Evolutionary conservation across 2,329 filamentous ascomycete genomes (phyloP), one percentile per base, ranked within the genome.

Genomic region (Diaporthe helianthi): DNA sequence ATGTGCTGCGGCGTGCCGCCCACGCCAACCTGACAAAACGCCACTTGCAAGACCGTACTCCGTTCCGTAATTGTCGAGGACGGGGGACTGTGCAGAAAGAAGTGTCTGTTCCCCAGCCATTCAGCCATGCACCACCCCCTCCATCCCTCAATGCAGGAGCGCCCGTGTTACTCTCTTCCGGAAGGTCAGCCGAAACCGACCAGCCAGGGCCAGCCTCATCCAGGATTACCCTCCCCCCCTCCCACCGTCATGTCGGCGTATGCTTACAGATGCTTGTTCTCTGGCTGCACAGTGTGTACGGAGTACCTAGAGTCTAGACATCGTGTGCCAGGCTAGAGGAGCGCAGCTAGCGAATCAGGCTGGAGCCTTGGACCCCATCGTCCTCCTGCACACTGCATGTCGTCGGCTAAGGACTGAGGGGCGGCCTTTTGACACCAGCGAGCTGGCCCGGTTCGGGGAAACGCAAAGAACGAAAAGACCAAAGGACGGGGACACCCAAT

Each of bases 71-170:
- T 29, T 60, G 24, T 46, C 41, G n/a, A 33, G 12, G 44, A 47
- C 13, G 15, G 26, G 47, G 38, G 38, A 46, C 58, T 63, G 44
- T 49, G 58, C 58, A 36, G n/a, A n/a, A n/a, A n/a, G n/a, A n/a
- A 29, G 19, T 49, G 58, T 36, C 29, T 36, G 24, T 29, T n/a
- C 41, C 17, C 41, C 58, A 49, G 44, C 58, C 58, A 13, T 46
- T 41, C 70, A 69, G 70, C 61, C 68, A 67, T 69, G 29, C 49
- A 26, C 69, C 58, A 72, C 69, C 58, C 58, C 58, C 44, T 63
- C 58, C 58, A n/a, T 63, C 58, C 29, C 58, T 29, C 58, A 31
- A 63, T 63, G 58, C 58, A 44, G 49, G 58, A 24, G 58, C 58
- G 58, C 58, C 58, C 58, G 58, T 63, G 44, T 63, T 63, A 44